These are phyloP conservation scores for Cadophora malorum DNA, from an alignment of 2,329 filamentous ascomycete genomes.

Conservation along the genomic window DNA sequence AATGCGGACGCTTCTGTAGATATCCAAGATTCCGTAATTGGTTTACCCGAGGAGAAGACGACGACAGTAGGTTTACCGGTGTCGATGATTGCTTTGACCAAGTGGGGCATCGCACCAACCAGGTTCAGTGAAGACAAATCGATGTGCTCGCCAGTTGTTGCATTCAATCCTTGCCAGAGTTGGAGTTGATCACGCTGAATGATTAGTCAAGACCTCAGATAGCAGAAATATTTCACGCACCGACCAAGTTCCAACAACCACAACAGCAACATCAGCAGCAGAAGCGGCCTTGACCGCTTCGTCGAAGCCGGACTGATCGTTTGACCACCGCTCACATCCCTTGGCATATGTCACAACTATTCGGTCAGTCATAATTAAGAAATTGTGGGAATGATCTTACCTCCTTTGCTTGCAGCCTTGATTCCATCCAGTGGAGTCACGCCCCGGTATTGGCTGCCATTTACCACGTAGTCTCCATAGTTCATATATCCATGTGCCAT, in stretches of 20 bases:
- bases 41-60: constrained; percentile 82
- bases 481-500: constrained; percentile 78
- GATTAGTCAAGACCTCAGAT: background rate
- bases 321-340: constrained; percentile 77
- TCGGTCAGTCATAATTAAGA: background rate
- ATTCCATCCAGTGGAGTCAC: constrained; percentile 76
- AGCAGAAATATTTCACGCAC: constrained; percentile 23
- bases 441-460: constrained; percentile 66
- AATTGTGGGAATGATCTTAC: constrained; percentile 28
- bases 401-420: constrained; percentile 62
- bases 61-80: constrained; percentile 79
- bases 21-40: constrained; percentile 76
- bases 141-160: constrained; percentile 77
- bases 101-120: constrained; percentile 71
- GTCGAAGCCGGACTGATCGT: constrained; percentile 69
- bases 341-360: constrained; percentile 65
- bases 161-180: constrained; percentile 73
- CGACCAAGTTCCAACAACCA: constrained; percentile 78
- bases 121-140: constrained; percentile 69
- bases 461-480: constrained; percentile 77
- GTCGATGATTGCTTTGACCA: constrained; percentile 70
- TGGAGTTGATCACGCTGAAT: constrained; percentile 68
- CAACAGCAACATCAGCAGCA: constrained; percentile 73
- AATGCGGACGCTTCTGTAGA: constrained; percentile 68
- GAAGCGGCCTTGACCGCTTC: constrained; percentile 71